phyloP scores from a whole-genome alignment of 176 grass and related monocot species.

The Triticum aestivum region DNA sequence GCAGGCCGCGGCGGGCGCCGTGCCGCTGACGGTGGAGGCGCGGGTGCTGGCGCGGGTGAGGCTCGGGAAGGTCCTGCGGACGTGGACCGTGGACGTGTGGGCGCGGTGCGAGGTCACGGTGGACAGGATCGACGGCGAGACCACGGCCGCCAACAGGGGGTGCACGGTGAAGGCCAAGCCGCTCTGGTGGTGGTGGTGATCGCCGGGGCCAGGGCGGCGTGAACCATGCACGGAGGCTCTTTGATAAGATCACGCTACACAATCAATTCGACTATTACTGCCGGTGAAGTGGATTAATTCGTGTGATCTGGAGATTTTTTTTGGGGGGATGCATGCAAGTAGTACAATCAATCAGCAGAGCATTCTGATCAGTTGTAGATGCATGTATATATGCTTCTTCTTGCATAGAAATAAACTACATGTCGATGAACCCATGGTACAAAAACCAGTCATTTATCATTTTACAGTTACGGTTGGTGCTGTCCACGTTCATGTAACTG shows the following conservation, averaged over 20 bases:
- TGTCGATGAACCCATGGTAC: background rate
- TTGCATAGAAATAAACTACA: background rate
- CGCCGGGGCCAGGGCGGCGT: background rate
- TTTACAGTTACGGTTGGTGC: background rate
- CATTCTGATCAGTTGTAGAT: background rate
- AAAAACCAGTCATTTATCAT: background rate
- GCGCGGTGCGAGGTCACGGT: constrained; percentile 65
- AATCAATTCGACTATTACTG: background rate
- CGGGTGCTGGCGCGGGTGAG: constrained; percentile 47
- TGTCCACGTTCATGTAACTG: background rate
- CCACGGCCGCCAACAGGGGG: background rate
- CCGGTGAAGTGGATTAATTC: background rate
- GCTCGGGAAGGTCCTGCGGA: constrained; percentile 49
- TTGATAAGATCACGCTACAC: background rate
- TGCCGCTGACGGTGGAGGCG: constrained; percentile 49
- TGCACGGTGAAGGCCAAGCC: constrained; percentile 50
- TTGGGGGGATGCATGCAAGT: background rate
- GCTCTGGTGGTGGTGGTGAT: constrained; percentile 54
- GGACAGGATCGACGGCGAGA: constrained; percentile 40
- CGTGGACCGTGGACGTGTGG: constrained; percentile 69
- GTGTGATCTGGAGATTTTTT: background rate
- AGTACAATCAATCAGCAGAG: background rate
- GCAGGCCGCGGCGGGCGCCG: constrained; percentile 31
- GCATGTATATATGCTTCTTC: background rate
- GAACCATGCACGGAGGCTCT: background rate